Base-by-base conservation (phyloP, 441 rosid species). In the Cnidoscolus chayamansa region DNA sequence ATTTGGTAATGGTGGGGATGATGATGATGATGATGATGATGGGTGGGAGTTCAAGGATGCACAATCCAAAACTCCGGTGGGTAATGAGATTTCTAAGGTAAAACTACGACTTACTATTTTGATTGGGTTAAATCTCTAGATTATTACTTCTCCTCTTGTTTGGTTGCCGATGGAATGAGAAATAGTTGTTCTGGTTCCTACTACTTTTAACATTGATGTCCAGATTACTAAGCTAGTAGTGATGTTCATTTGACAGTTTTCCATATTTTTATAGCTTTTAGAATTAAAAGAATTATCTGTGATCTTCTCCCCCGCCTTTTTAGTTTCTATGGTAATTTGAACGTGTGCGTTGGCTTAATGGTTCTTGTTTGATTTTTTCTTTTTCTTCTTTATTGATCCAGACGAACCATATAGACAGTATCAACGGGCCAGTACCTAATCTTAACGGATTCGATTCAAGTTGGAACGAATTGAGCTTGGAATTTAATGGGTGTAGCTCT, bases 401-500 rank as follows among this genome's bases (percentile, higher is more conserved):
- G 77, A 61, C 13, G 53, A 51, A 37, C 74, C 53, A 69, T 53
- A 48, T 57, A 58, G 51, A 65, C 64, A 43, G 51, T 64, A 63
- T 51, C 62, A 77, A 73, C 57, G 68, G 62, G 0, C 65, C 70
- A 10, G 20, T 61, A 51, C 69, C 72, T 40, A 63, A 59, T 65
- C 62, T 49, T 31, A 57, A 53, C 48, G 75, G 74, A 67, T 71
- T 75, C 49, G 57, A 32, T 68, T 48, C 79, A 71, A 81, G 69
- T 61, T 84, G 86, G 88, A 79, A 80, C 73, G 71, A 80, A 0
- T 73, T 70, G 71, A 77, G 75, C 66, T 65, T 75, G 30, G 82
- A 78, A 77, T 66, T 68, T 43, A 58, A 40, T 25, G 80, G 68
- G 15, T 76, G 67, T 76, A 77, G 57, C 67, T 73, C 75, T 6